phyloP scores from a whole-genome alignment of 805 yeast species.

The Lipomyces chichibuensis region DNA sequence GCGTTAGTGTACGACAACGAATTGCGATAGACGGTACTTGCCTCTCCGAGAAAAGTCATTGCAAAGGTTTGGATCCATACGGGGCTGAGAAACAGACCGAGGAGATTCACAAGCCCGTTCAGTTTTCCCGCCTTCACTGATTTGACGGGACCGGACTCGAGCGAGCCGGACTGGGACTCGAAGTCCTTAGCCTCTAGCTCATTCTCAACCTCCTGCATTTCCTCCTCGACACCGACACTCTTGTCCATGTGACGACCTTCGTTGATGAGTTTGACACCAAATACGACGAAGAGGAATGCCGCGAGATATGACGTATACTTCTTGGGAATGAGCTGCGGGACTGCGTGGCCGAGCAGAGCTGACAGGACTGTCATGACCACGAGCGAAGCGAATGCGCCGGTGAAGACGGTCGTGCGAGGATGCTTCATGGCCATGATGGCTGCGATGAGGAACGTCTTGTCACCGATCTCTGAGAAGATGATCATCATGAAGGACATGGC shows the following conservation, averaged over 20 bases:
- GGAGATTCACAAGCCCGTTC: constrained; percentile 56
- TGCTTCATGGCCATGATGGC: constrained; percentile 98
- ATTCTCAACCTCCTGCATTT: constrained; percentile 94
- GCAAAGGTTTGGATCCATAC: constrained; percentile 90
- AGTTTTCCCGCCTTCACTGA: constrained; percentile 11
- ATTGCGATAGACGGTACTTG: constrained; percentile 1
- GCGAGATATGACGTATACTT: constrained; percentile 81
- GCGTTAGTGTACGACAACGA: not conserved
- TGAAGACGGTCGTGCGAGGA: constrained; percentile 79
- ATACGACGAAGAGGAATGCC: constrained; percentile 74
- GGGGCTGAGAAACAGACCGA: constrained; percentile 74
- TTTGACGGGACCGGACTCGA: constrained; percentile 59
- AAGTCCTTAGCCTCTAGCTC: constrained; percentile 73
- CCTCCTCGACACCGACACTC: constrained; percentile 88
- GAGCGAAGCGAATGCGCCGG: constrained; percentile 82
- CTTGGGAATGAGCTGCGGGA: constrained; percentile 81
- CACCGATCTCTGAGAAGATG: constrained; percentile 93
- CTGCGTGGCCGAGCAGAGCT: constrained; percentile 87
- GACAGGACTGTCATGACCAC: constrained; percentile 89
- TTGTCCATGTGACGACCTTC: constrained; percentile 83
- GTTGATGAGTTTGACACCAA: constrained; percentile 66
- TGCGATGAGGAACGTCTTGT: constrained; percentile 93
- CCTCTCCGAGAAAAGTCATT: constrained; percentile 93
- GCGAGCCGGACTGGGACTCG: constrained; percentile 51
- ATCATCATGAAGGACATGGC: constrained; percentile 88